These are phyloP conservation scores for Diplocarpon rosae DNA, from an alignment of 2,329 filamentous ascomycete species.

Conservation along the genomic window DNA sequence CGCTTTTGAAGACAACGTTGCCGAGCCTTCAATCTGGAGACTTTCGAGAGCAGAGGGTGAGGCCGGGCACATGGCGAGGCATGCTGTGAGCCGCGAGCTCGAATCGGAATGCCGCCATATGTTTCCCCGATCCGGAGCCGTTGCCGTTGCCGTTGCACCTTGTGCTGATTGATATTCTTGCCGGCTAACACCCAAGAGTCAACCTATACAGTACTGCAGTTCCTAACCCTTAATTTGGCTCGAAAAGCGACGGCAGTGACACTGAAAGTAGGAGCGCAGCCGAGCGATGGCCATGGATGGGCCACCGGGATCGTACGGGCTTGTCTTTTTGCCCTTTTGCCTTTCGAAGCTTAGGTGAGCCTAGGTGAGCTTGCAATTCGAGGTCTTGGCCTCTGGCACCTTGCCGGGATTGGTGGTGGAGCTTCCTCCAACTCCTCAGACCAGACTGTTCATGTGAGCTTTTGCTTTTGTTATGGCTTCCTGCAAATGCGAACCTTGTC, in stretches of 20 bases:
- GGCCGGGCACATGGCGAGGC: slow-evolving; percentile 17
- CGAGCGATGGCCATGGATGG: too few species aligned
- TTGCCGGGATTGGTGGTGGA: slow-evolving; percentile 10
- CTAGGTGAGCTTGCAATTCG: slow-evolving; percentile 1
- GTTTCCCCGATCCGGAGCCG: slow-evolving; percentile 14
- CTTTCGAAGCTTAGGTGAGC: slow-evolving; percentile 3
- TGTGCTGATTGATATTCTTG: slow-evolving; percentile 6
- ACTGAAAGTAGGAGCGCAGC: not conserved
- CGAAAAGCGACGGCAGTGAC: slow-evolving; percentile 1
- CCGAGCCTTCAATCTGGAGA: not conserved
- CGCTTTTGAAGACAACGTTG: not conserved
- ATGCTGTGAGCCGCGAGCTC: slow-evolving; percentile 23
- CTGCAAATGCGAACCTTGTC: slow-evolving; percentile 9
- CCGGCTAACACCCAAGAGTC: not conserved
- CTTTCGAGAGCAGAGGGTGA: not conserved
- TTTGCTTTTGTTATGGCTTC: slow-evolving; percentile 14
- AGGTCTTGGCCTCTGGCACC: slow-evolving; percentile 9
- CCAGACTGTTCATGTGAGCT: slow-evolving; percentile 21
- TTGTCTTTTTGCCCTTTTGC: slow-evolving; percentile 4
- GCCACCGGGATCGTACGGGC: slow-evolving; percentile 3
- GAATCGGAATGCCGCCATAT: slow-evolving; percentile 20
- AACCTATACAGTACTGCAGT: not conserved
- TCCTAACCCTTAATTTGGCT: slow-evolving; percentile 4
- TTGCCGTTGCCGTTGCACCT: slow-evolving; percentile 6
- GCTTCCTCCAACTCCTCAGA: slow-evolving; percentile 14